A percentile compares a stretch with the other conserved stretches of the same genome.
Evolutionary conservation across 805 yeast genomes (phyloP).

Genomic region (Lipomyces orientalis): DNA sequence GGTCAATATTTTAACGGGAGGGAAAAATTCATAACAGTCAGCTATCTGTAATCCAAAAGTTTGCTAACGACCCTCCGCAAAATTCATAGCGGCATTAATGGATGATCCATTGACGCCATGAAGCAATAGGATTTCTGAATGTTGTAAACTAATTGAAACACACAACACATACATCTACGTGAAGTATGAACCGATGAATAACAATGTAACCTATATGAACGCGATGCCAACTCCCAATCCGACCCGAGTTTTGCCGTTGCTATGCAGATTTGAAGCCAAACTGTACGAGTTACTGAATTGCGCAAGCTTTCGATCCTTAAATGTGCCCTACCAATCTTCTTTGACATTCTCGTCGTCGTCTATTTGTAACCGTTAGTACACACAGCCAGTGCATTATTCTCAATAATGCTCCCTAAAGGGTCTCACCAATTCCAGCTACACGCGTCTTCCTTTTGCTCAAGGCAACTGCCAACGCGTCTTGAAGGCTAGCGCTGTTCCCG

Average conservation of each 20-base stretch:
- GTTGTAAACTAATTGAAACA: not conserved
- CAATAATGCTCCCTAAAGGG: not conserved
- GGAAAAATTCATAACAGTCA: not conserved
- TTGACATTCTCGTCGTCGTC: conserved; percentile 23
- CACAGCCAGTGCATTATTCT: not conserved
- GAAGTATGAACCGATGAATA: not conserved
- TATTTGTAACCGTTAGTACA: conserved; percentile 2
- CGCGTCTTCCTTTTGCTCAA: conserved; percentile 79
- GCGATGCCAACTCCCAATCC: not conserved
- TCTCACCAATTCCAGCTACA: conserved; percentile 62
- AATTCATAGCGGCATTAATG: not conserved
- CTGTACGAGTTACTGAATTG: not conserved
- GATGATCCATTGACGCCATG: not conserved
- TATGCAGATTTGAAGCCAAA: not conserved
- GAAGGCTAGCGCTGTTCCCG: conserved; percentile 61
- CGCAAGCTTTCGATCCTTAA: not conserved
- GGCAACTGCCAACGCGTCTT: conserved; percentile 89
- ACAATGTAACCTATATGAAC: not conserved
- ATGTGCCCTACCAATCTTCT: conserved; percentile 23
- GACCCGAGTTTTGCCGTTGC: not conserved
- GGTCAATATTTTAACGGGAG: too few relatives aligned
- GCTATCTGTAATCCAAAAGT: not conserved
- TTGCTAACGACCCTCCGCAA: not conserved
- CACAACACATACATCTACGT: too few relatives aligned
- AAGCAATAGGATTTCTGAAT: not conserved